Base-by-base conservation (phyloP, 2,329 filamentous ascomycete species). In the Stagonosporopsis cucurbitacearum region DNA sequence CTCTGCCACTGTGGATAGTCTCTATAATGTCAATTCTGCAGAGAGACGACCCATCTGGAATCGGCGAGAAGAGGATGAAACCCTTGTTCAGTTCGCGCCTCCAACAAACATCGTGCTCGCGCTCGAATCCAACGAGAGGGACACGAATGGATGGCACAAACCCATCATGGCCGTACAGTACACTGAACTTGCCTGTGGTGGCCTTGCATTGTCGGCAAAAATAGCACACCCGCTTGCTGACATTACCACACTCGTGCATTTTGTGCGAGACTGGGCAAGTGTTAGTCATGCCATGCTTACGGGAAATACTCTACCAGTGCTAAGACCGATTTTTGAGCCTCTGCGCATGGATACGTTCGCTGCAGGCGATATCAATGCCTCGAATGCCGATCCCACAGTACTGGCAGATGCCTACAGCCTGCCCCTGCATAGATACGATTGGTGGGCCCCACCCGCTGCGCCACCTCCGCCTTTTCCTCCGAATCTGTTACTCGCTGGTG, bases 391-490 rank as follows among this genome's bases (percentile, higher is more conserved):
- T 15, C 36, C 40, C 2, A n/a, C 35, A 30, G 50, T 56, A 7
- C 30, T 56, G 5, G 40, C 30, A 36, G 30, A 40, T 17, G 44
- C 43, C 25, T 6, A 12, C 2, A 25, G 17, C n/a, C 23, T 59
- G 6, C 57, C 57, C 6, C 42, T 59, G 41, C 52, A 59, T 37
- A 53, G 57, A 19, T 56, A 59, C 25, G 57, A 59, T 17, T 59
- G 57, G 52, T 59, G 57, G 57, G 49, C 41, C 9, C n/a, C 57
- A 28, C 57, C 57, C 15, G 41, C 15, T 7, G 42, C 42, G 26
- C 52, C 57, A 20, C 52, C 57, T 2, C 7, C 49, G 1, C 40
- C 57, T 5, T 59, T 59, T 23, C 48, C 26, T 26, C 6, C 33
- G 13, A 23, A 54, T 19, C 33, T 44, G 22, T 23, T 37, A 33